phyloP scores from a whole-genome alignment of 805 yeast genomes.

The Dipodascus geniculatus region DNA sequence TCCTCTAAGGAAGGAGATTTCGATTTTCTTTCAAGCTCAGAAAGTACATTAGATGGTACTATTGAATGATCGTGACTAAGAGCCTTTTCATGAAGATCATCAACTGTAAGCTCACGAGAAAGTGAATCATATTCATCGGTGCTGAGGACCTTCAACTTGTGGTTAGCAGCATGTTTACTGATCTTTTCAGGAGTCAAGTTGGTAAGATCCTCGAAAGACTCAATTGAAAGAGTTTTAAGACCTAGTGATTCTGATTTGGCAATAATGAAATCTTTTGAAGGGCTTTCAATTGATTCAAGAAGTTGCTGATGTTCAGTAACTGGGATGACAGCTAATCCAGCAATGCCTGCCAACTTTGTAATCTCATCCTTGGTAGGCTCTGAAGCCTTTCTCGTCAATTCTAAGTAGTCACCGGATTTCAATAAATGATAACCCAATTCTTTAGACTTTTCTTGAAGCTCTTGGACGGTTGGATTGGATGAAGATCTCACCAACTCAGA shows the following conservation, averaged over 20 bases:
- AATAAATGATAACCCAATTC: constrained; percentile 4
- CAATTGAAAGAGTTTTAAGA: constrained; percentile 7
- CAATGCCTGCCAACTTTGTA: constrained; percentile 7
- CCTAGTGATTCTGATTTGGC: constrained; percentile 7
- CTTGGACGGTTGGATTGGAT: constrained; percentile 4
- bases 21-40: constrained; percentile 13
- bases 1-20: constrained; percentile 14
- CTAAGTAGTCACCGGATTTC: not conserved
- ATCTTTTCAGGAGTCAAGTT: not conserved
- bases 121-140: constrained; percentile 7
- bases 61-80: constrained; percentile 14
- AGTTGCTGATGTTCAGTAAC: constrained; percentile 23
- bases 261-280: constrained; percentile 14
- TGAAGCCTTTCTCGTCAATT: constrained; percentile 9
- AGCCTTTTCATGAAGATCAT: constrained; percentile 13
- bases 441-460: constrained; percentile 10
- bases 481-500: constrained; percentile 14
- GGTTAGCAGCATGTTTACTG: not conserved
- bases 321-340: constrained; percentile 21
- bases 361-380: constrained; percentile 11
- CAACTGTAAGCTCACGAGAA: constrained; percentile 9
- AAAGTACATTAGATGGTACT: constrained; percentile 15
- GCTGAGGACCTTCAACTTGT: constrained; percentile 6
- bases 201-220: constrained; percentile 5
- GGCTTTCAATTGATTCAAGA: constrained; percentile 5